Base-by-base conservation (phyloP, 768 basidiomycete species). In the Tulasnella sp. region DNA sequence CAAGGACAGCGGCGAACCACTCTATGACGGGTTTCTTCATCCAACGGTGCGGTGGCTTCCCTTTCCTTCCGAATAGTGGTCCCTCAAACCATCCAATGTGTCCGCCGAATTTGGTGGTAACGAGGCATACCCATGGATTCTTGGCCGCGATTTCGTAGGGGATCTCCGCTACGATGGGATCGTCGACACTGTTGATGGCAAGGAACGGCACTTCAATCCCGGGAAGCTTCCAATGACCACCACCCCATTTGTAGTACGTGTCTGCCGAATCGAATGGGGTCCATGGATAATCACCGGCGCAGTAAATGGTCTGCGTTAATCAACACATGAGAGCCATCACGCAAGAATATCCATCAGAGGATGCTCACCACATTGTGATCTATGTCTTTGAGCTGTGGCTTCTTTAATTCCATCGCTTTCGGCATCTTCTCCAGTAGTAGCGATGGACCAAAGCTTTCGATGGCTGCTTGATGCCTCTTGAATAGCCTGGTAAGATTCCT, bases 151-250 rank as follows among this genome's bases (percentile, higher is more conserved):
- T 63, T 2, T 63, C 61, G 56, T 64, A 49, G 5, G 70, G 69
- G 24, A 70, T 34, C 9, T 56, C 60, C 5, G 61, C 56, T 29
- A 70, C 68, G 58, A 71, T 67, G 3, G 70, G 70, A 59, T 71
- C 70, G 63, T 70, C 68, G 8, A 66, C 24, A 10, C 69, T 65
- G 21, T 68, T 67, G 26, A 71, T 26, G 10, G 64, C 60, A 1
- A 71, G 64, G 53, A 70, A 65, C 2, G 70, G 70, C 3, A 69
- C 63, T 15, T 51, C 30, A 55, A 69, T 65, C 30, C 60, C 38
- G 11, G 42, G 44, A 42, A 67, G 29, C 51, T 61, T 60, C 29
- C 65, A 19, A 58, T 62, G 53, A 24, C 44, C 51, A 3, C 64
- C 59, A 0, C 66, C 65, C 38, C 67, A 66, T 24, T 45, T 30